A percentile compares a stretch with the other conserved stretches of the same genome.
Conservation (phyloP, 129 eudicot genomes). For the Dittrichia graveolens region DNA sequence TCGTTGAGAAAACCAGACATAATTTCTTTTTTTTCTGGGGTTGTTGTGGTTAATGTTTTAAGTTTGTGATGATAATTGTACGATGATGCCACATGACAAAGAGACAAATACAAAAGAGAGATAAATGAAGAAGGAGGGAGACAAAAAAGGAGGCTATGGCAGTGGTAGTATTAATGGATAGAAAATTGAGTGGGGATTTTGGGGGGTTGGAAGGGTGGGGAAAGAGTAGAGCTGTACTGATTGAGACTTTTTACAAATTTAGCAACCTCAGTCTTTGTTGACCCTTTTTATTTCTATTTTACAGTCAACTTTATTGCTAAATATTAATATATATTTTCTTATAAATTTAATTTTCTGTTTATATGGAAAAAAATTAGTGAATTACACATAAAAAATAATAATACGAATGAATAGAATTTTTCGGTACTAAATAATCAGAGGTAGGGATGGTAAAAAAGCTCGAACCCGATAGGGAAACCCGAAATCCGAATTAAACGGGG, state of each 20-base stretch:
- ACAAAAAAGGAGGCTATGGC: slow-evolving; percentile 28
- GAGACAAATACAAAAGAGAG: slow-evolving; percentile 19
- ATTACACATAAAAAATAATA: too few relatives aligned
- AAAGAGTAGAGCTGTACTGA: slow-evolving; percentile 35
- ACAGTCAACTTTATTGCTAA: too few relatives aligned
- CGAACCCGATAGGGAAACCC: too few relatives aligned
- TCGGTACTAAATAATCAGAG: too few relatives aligned
- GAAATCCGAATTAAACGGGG: too few relatives aligned
- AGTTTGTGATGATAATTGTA: slow-evolving; percentile 18
- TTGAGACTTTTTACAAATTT: slow-evolving; percentile 32
- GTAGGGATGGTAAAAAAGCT: too few relatives aligned
- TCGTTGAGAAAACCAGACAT: slow-evolving; percentile 59
- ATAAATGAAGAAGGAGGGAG: slow-evolving; percentile 20
- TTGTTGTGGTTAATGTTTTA: background rate
- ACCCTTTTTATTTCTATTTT: background rate
- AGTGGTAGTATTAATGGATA: slow-evolving; percentile 34
- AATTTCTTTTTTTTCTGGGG: background rate
- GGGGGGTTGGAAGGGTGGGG: slow-evolving; percentile 12
- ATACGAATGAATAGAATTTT: too few relatives aligned
- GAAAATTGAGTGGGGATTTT: slow-evolving; percentile 28
- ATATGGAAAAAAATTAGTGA: too few relatives aligned
- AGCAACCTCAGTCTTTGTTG: slow-evolving; percentile 18
- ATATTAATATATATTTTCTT: too few relatives aligned
- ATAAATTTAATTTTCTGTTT: too few relatives aligned
- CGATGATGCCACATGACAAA: slow-evolving; percentile 42